Base-by-base conservation (phyloP, 129 eudicot genomes). In the Sambucus nigra region DNA sequence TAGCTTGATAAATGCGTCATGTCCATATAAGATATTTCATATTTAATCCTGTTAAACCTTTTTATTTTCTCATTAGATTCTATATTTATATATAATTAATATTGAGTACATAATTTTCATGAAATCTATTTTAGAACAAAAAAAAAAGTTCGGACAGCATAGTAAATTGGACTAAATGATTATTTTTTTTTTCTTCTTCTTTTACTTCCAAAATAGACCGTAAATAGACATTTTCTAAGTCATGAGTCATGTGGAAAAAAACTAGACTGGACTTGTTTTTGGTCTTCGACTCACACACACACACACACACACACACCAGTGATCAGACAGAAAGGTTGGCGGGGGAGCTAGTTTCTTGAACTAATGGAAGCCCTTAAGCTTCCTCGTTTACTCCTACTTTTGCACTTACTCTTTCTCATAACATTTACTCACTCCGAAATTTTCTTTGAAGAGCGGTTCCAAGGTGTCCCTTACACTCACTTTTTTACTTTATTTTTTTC, bases 371-470 rank as follows among this genome's bases (percentile, higher is more conserved):
- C 32, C 4, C 55, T 50, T 50, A 40, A 55, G 47, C 39, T 56
- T 31, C 46, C 10, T 19, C 27, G 57, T 42, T 45, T 66, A 11
- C 14, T 39, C 40, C 47, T 66, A 33, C 19, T n/a, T 29, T 31
- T 57, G 8, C 61, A 38, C 15, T 53, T 31, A 11, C 15, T 41
- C 29, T 32, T 47, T 27, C 38, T 66, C 38, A 6, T 26, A 2
- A 12, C 21, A 8, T 51, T 45, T 2, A 51, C 64, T 22, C 46
- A 19, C 3, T 41, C 76, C 21, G 69, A 57, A 32, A 28, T 70
- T 44, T 22, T 70, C 38, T 70, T 70, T 25, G 76, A 70, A 48
- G 76, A 70, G 25, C 45, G 65, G n/a, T 70, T 70, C 25, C 65
- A 70, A 32, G 76, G 76, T 70, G 17, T 19, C 2, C 1, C 7